phyloP scores from a whole-genome alignment of 2,329 filamentous ascomycete species.

The Nothomitra cinnamomea region DNA sequence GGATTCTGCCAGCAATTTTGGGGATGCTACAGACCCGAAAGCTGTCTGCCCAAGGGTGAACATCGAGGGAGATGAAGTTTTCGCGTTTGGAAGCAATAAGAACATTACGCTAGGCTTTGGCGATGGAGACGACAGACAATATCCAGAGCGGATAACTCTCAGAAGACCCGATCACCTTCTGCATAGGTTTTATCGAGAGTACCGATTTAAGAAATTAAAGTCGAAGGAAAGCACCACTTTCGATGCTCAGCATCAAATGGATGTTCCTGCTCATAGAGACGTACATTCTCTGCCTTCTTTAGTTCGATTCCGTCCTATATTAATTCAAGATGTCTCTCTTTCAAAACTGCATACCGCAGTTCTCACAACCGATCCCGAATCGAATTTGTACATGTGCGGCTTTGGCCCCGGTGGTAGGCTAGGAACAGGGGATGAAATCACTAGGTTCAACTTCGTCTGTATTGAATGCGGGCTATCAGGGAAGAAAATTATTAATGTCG shows the following conservation, averaged over 20 bases:
- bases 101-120: conserved; percentile 84
- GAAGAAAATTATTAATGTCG: conserved; percentile 59
- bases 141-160: conserved; percentile 66
- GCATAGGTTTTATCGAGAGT: conserved; percentile 47
- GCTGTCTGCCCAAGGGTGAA: conserved; percentile 13
- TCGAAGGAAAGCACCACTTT: conserved; percentile 8
- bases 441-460: conserved; percentile 69
- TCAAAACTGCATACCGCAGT: conserved; percentile 87
- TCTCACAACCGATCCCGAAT: conserved; percentile 69
- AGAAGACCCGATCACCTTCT: conserved; percentile 63
- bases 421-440: conserved; percentile 78
- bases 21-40: not conserved
- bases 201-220: conserved; percentile 23
- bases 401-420: conserved; percentile 81
- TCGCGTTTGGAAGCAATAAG: conserved; percentile 90
- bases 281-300: conserved; percentile 47
- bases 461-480: conserved; percentile 59
- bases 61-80: conserved; percentile 61
- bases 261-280: conserved; percentile 10
- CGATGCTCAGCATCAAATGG: conserved; percentile 9
- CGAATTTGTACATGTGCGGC: conserved; percentile 84
- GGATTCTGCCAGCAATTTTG: conserved; percentile 32
- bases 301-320: conserved; percentile 52
- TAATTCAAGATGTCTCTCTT: conserved; percentile 68
- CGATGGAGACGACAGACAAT: conserved; percentile 91